A percentile compares a stretch with the other conserved stretches of the same genome.
Evolutionary conservation across 2,329 filamentous ascomycete genomes (phyloP).

Genomic region (Sarocladium strictum): DNA sequence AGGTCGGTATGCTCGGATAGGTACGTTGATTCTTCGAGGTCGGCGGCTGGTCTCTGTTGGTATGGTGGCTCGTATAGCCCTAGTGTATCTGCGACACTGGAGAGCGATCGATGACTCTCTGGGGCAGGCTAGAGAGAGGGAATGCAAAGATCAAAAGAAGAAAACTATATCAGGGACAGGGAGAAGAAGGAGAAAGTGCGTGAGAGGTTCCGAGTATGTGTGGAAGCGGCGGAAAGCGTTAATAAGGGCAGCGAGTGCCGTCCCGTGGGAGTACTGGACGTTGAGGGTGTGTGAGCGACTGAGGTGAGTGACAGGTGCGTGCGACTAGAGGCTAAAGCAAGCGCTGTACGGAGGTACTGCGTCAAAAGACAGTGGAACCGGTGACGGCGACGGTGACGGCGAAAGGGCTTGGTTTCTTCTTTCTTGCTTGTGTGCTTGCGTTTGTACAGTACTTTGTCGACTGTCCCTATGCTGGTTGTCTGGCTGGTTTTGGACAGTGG

Average conservation of each 20-base stretch:
- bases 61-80: background rate
- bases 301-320: background rate
- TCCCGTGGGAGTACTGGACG: too few species aligned
- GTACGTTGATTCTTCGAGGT: background rate
- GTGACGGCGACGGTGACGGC: slow-evolving; percentile 3
- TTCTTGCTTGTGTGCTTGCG: background rate
- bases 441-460: background rate
- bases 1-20: background rate
- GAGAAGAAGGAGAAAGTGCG: slow-evolving; percentile 8
- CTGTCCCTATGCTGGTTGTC: background rate
- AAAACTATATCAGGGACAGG: background rate
- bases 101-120: background rate
- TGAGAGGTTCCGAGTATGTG: slow-evolving; percentile 3
- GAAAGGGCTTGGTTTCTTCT: background rate
- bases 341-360: background rate
- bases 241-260: slow-evolving; percentile 1
- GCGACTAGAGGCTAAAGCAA: too few species aligned
- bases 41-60: background rate
- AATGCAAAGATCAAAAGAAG: background rate
- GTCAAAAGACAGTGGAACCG: background rate
- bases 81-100: background rate
- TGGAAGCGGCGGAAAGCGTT: slow-evolving; percentile 6
- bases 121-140: background rate
- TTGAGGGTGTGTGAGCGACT: too few species aligned
- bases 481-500: background rate